Conservation (phyloP, 1,139 yeast species). For the Blastobotrys ciferrii region DNA sequence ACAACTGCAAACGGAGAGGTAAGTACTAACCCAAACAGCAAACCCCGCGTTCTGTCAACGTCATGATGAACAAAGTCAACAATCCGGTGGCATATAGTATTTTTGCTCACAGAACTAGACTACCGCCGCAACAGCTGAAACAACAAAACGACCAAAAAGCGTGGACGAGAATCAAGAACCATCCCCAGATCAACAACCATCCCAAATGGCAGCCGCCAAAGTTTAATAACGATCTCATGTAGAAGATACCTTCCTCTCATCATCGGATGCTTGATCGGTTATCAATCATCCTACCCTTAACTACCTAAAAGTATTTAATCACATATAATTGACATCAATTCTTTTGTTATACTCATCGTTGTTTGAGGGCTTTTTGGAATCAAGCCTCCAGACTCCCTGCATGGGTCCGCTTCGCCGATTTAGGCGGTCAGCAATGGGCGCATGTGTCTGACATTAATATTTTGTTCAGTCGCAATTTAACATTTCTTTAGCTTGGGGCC, state of each 20-base stretch:
- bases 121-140: neutral
- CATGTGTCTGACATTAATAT: too few species aligned
- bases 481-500: too few species aligned
- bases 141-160: slow-evolving; percentile 9
- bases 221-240: neutral
- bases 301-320: neutral
- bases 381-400: too few species aligned
- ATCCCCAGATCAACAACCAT: neutral
- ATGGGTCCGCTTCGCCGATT: too few species aligned
- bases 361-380: too few species aligned
- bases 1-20: slow-evolving; percentile 8
- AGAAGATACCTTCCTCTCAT: neutral
- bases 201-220: slow-evolving; percentile 3
- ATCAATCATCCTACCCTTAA: neutral
- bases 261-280: neutral
- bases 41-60: too few species aligned
- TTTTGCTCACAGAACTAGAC: slow-evolving; percentile 1
- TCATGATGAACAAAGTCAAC: neutral
- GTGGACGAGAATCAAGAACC: slow-evolving; percentile 1
- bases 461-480: too few species aligned
- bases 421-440: too few species aligned
- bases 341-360: too few species aligned
- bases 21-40: neutral
- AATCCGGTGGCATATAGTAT: neutral
- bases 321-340: too few species aligned